Conservation (phyloP, 345 rosid genomes). For the Microthlaspi erraticum region DNA sequence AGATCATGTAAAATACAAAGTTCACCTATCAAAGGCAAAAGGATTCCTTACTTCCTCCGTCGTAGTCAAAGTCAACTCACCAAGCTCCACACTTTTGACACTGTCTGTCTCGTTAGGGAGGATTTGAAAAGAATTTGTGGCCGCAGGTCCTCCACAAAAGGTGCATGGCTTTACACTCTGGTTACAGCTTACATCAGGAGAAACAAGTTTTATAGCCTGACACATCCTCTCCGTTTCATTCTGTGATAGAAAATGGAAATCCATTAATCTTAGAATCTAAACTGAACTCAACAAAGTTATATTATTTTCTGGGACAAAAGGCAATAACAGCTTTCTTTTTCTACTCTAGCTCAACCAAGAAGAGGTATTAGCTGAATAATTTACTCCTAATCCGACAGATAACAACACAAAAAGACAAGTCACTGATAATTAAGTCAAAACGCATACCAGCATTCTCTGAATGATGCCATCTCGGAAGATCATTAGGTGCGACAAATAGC, state of each 20-base stretch:
- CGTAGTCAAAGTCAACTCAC: slow-evolving; percentile 50
- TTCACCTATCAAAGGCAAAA: slow-evolving; percentile 36
- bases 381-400: slow-evolving; percentile 7
- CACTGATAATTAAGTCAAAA: slow-evolving; percentile 28
- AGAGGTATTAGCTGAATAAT: slow-evolving; percentile 2
- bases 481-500: slow-evolving; percentile 89
- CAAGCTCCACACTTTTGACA: slow-evolving; percentile 38
- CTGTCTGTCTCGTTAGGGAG: slow-evolving; percentile 52
- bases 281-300: slow-evolving; percentile 10
- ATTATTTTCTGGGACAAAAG: slow-evolving; percentile 5
- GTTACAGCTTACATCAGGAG: slow-evolving; percentile 48
- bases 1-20: slow-evolving; percentile 9
- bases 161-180: slow-evolving; percentile 52
- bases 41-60: slow-evolving; percentile 59
- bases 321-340: not conserved
- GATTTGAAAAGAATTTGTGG: slow-evolving; percentile 61
- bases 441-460: slow-evolving; percentile 75
- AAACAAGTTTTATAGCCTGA: slow-evolving; percentile 52
- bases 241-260: slow-evolving; percentile 50
- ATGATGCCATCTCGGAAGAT: slow-evolving; percentile 65
- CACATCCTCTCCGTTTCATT: slow-evolving; percentile 71
- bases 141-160: slow-evolving; percentile 54
- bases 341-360: slow-evolving; percentile 1
- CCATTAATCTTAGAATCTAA: not conserved
- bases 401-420: slow-evolving; percentile 10